These are phyloP conservation scores for Iberis pinnata DNA, from an alignment of 345 rosid genomes.

Conservation along the genomic window DNA sequence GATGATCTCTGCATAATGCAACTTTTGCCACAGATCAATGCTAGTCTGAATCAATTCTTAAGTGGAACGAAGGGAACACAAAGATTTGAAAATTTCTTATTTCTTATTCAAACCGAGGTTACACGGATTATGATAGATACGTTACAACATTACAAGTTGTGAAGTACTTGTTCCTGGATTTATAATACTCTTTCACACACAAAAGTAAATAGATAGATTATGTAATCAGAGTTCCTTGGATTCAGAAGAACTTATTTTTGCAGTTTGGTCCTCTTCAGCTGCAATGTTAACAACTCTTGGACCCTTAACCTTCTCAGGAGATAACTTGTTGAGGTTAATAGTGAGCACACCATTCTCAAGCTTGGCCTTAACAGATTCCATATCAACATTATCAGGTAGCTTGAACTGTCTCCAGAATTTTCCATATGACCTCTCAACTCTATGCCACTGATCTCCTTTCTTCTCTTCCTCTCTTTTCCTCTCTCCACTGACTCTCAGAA, in stretches of 20 bases:
- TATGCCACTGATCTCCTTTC: slow-evolving; percentile 80
- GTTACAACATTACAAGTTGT: slow-evolving; percentile 16
- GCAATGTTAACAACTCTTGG: slow-evolving; percentile 53
- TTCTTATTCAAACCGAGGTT: slow-evolving; percentile 3
- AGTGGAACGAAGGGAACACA: too few relatives aligned
- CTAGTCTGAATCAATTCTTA: too few relatives aligned
- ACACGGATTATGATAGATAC: slow-evolving; percentile 8
- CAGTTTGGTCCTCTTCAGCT: slow-evolving; percentile 37
- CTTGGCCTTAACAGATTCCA: slow-evolving; percentile 63
- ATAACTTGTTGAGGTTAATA: slow-evolving; percentile 45
- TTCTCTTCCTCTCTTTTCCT: slow-evolving; percentile 68
- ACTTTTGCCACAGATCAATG: too few relatives aligned
- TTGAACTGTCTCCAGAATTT: slow-evolving; percentile 83
- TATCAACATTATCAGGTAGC: slow-evolving; percentile 69
- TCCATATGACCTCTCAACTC: slow-evolving; percentile 71
- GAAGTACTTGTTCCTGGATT: neutral
- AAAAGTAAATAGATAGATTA: neutral
- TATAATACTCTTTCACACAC: neutral
- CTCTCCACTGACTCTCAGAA: slow-evolving; percentile 66
- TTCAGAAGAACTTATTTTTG: slow-evolving; percentile 34
- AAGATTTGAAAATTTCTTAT: neutral
- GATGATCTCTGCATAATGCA: too few relatives aligned
- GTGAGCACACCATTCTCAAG: slow-evolving; percentile 71
- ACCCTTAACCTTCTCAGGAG: slow-evolving; percentile 61
- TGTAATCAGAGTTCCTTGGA: slow-evolving; percentile 48